Percentiles rank a stretch among this genome's conserved stretches.
phyloP scores from a whole-genome alignment of 768 basidiomycete species.

The Calocybe indica region DNA sequence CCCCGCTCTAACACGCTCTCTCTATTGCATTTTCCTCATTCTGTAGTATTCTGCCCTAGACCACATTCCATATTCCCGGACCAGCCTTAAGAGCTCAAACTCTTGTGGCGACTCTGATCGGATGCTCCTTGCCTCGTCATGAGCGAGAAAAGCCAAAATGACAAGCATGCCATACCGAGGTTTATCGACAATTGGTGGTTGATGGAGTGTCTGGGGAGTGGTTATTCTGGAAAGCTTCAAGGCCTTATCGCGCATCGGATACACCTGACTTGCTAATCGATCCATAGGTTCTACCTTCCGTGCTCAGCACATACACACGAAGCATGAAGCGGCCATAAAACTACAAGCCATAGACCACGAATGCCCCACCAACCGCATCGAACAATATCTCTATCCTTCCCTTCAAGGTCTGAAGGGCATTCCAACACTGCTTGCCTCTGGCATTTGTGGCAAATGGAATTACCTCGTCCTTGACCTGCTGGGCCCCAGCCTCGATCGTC shows the following conservation, averaged over 20 bases:
- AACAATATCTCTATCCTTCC: conserved; percentile 61
- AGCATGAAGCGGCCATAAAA: conserved; percentile 66
- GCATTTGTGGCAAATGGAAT: conserved; percentile 54
- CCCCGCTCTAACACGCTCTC: neutral
- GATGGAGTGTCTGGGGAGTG: neutral
- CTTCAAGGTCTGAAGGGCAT: conserved; percentile 71
- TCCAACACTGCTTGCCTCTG: conserved; percentile 64
- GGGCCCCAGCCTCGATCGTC: conserved; percentile 60
- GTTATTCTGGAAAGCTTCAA: conserved; percentile 46
- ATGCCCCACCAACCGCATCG: conserved; percentile 73
- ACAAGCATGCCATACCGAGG: neutral
- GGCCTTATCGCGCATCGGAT: neutral
- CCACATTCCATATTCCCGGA: neutral
- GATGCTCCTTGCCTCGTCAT: neutral
- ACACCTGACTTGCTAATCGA: conserved; percentile 1
- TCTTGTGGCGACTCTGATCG: neutral
- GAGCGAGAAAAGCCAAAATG: neutral
- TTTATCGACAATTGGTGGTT: neutral
- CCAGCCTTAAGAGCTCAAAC: neutral
- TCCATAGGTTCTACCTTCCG: conserved; percentile 62
- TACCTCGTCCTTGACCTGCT: conserved; percentile 76
- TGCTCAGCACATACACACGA: conserved; percentile 51
- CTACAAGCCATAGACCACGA: conserved; percentile 64
- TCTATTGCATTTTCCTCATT: neutral
- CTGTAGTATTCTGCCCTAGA: neutral